phyloP scores from a whole-genome alignment of 345 rosid species.

The Lenwebbia sp. region DNA sequence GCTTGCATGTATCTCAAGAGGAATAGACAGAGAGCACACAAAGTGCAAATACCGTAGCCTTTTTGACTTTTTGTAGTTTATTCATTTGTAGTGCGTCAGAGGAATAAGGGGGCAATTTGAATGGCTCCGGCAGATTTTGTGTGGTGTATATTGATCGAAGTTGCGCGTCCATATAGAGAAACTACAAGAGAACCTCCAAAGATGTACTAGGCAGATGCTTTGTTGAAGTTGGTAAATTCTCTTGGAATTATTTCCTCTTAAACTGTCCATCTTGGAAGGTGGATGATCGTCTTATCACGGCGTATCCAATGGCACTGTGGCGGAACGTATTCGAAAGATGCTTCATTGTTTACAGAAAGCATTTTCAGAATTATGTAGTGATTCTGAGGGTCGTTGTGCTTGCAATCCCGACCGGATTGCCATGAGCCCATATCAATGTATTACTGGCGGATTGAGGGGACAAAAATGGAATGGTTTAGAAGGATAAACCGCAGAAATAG shows the following conservation, averaged over 20 bases:
- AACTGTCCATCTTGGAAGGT: not conserved
- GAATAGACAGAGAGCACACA: constrained; percentile 4
- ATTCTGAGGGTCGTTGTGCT: not conserved
- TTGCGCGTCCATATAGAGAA: not conserved
- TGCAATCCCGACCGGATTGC: not conserved
- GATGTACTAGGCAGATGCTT: not conserved
- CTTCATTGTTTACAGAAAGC: not conserved
- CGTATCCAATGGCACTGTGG: no score
- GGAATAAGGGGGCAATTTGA: not conserved
- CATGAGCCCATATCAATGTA: not conserved
- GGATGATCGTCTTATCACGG: not conserved
- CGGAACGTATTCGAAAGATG: not conserved
- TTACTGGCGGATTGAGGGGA: not conserved
- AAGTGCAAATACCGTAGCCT: not conserved
- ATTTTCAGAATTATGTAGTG: not conserved
- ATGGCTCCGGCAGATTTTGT: not conserved
- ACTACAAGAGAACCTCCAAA: not conserved
- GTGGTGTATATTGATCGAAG: not conserved
- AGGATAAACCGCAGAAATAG: not conserved
- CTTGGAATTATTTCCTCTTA: not conserved
- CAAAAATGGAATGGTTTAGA: not conserved
- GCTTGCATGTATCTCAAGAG: constrained; percentile 11
- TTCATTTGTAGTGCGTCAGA: not conserved
- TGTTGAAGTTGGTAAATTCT: not conserved
- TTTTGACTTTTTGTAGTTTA: not conserved